Evolutionary conservation across 768 basidiomycete species (phyloP), one percentile per base, ranked within the genome.

Genomic region (Lactifluus hygrophoroides): DNA sequence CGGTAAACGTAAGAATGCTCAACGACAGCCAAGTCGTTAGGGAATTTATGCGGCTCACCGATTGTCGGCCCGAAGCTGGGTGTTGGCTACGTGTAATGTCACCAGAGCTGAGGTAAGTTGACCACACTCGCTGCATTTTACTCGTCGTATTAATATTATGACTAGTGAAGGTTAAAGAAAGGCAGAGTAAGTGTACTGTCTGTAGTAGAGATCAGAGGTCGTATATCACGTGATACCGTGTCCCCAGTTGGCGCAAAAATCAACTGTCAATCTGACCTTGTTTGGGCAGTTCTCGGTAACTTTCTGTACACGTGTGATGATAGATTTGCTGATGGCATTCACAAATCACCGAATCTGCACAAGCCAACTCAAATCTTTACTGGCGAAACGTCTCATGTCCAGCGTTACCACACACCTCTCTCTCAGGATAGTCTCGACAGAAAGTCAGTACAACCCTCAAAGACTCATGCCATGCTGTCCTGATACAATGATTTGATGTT

Each of bases 81-180:
- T 6, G 35, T 19, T 46, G 42, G 40, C 30, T n/a, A 11, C 28
- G 37, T 16, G 54, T 55, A 56, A 66, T 51, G 50, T 46, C 65
- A 40, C 56, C 56, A 32, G 64, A 56, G 65, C 75, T 74, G 17
- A 80, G 74, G 65, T 81, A 82, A 10, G 74, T 76, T 28, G 78
- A 80, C 79, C 80, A 81, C 52, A 79, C 71, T 27, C 77, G 74
- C 63, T 81, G 76, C 78, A 80, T 80, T 65, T 63, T 48, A 51
- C 8, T 30, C 11, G 37, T 19, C 19, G 23, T 45, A 43, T 56
- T 34, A 50, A 43, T 47, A 67, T 61, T 64, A 23, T 42, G 32
- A n/a, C 8, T 21, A 11, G 49, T 17, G 38, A 40, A 44, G n/a
- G n/a, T n/a, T n/a, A n/a, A n/a, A n/a, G n/a, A n/a, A n/a, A n/a